Conservation (phyloP, 441 rosid genomes). For the Populus hybrid region DNA sequence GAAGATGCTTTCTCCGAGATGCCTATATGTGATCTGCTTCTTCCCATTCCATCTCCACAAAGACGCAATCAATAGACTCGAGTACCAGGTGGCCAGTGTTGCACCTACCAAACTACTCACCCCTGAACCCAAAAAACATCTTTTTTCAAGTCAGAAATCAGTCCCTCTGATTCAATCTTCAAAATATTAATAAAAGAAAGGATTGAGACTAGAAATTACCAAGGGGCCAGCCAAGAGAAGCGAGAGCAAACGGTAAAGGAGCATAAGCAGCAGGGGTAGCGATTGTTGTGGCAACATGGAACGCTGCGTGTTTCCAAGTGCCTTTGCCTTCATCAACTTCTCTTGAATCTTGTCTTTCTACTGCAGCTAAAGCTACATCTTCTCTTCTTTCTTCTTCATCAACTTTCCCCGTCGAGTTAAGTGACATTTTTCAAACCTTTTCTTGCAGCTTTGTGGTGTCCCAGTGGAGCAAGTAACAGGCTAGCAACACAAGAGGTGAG, state of each 20-base stretch:
- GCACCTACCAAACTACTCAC: conserved; percentile 44
- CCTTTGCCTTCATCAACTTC: conserved; percentile 28
- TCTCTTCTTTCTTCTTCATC: conserved; percentile 7
- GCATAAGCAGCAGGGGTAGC: conserved; percentile 60
- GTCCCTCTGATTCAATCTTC: background rate
- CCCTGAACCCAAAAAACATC: conserved; percentile 19
- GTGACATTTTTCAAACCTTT: background rate
- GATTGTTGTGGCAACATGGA: conserved; percentile 57
- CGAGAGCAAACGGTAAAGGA: conserved; percentile 52
- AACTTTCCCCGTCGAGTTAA: background rate
- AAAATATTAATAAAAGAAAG: background rate
- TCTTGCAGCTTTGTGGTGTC: background rate
- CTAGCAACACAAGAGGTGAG: background rate
- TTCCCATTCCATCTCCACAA: conserved; percentile 52
- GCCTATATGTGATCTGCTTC: conserved; percentile 44
- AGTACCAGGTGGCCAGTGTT: conserved; percentile 48
- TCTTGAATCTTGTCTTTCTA: background rate
- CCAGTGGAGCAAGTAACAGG: background rate
- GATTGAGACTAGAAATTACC: conserved; percentile 17
- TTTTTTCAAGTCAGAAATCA: background rate
- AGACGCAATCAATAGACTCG: conserved; percentile 43
- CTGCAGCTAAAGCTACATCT: background rate
- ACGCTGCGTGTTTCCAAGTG: conserved; percentile 57
- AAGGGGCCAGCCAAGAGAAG: conserved; percentile 58
- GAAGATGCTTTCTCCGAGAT: conserved; percentile 46